These are phyloP conservation scores for Trichophyton benhamiae DNA, from an alignment of 2,329 filamentous ascomycete species.

Conservation along the genomic window DNA sequence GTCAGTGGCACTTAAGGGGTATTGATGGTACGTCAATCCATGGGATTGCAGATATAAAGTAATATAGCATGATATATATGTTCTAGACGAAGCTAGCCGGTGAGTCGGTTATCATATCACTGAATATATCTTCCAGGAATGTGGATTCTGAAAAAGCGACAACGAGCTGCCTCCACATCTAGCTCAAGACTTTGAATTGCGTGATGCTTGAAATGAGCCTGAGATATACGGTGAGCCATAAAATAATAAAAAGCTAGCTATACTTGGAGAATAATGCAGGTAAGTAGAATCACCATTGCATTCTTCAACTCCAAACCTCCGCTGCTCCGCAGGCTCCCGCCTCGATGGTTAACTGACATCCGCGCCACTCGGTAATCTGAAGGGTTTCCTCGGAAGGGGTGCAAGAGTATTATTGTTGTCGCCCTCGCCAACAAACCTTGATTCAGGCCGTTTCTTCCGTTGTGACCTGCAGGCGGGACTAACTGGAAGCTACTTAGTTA, in stretches of 20 bases:
- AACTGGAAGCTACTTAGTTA: neutral
- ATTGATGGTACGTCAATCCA: too few species aligned
- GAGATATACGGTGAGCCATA: neutral
- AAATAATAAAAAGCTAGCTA: neutral
- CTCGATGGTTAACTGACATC: neutral
- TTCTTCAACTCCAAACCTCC: conserved; percentile 3
- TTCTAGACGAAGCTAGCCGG: neutral
- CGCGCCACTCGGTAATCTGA: neutral
- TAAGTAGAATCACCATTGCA: neutral
- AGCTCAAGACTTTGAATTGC: neutral
- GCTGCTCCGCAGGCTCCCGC: neutral
- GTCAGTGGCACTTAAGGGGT: too few species aligned
- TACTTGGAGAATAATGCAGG: too few species aligned
- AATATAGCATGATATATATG: neutral
- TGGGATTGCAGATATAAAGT: too few species aligned
- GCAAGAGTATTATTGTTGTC: too few species aligned
- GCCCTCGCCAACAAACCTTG: neutral
- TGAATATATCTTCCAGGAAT: neutral
- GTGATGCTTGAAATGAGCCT: neutral
- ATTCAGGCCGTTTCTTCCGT: neutral
- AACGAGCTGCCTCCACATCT: neutral
- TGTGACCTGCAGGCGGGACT: neutral
- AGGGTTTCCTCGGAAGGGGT: neutral
- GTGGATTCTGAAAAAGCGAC: neutral
- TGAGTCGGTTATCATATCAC: neutral